Base-by-base conservation (phyloP, 768 basidiomycete species). In the Xanthoconium stramineum region DNA sequence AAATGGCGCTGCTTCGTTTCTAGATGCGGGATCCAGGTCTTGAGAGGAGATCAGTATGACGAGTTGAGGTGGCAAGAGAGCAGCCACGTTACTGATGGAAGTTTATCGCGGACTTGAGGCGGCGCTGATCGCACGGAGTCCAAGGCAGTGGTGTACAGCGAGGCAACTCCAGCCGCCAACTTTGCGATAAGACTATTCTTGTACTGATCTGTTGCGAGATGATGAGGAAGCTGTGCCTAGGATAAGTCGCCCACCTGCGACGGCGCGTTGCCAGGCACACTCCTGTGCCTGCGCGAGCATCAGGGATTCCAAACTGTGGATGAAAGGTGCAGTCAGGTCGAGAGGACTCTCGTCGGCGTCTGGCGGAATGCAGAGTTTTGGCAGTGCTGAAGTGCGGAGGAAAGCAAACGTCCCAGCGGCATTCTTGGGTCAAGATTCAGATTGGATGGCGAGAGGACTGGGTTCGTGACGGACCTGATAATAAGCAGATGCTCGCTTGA, bases 201-300 rank as follows among this genome's bases (percentile, higher is more conserved):
- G 67, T 83, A 85, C 63, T 83, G 82, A 66, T 81, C 84, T 84
- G 63, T 37, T 19, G 19, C 35, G 50, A 35, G 52, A 12, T 8
- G 6, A 36, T 53, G 40, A 47, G 47, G 9, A 12, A 24, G 28
- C 6, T 37, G 37, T 32, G n/a, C 12, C 1, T 37, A 47, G 47
- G 30, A 40, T 37, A 17, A 12, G 43, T 11, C 3, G 63, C 68
- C 63, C 63, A 92, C 94, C 90, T 56, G 91, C 73, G 66, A 88
- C 86, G 15, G 94, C 94, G 61, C 88, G 82, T 68, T 96, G 94
- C 95, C 95, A 98, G 40, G 86, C 92, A 67, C 92, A 96, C 74
- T 99, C 97, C 62, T 98, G 96, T 1, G 94, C 95, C 71, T 98
- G 93, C 1, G 94, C 94, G 6, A 95, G 79, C 83, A 93, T 88